Conservation (phyloP, 306 rosid genomes). For the Dryas alaskensis region DNA sequence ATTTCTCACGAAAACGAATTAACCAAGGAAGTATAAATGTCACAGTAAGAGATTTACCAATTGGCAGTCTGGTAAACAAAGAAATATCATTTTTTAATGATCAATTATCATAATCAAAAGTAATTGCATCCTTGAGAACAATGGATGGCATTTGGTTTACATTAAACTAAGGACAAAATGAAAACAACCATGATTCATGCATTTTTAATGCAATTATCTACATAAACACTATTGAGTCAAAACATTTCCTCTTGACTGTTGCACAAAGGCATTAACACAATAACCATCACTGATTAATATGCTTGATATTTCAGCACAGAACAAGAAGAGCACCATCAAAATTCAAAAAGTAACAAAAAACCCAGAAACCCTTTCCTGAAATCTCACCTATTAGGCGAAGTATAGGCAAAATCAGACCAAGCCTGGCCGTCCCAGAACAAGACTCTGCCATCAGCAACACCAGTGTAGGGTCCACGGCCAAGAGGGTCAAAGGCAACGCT, state of each 20-base stretch:
- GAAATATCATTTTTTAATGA: neutral
- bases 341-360: neutral
- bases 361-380: neutral
- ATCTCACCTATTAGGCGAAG: constrained; percentile 70
- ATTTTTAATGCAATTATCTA: neutral
- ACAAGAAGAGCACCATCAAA: neutral
- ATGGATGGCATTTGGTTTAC: neutral
- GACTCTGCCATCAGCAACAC: constrained; percentile 85
- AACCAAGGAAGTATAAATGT: no score
- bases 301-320: no score
- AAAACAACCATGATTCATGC: neutral
- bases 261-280: no score
- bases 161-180: neutral
- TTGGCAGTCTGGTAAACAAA: neutral
- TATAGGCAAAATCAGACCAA: constrained; percentile 75
- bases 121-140: neutral
- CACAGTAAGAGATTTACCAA: neutral
- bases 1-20: neutral
- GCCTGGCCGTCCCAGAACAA: constrained; percentile 69
- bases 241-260: no score
- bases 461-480: constrained; percentile 93
- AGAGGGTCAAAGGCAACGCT: constrained; percentile 76
- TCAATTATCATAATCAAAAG: neutral
- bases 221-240: no score
- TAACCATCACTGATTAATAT: no score